phyloP scores from a whole-genome alignment of 169 alveolate genomes.

The Cryptosporidium sp. region DNA sequence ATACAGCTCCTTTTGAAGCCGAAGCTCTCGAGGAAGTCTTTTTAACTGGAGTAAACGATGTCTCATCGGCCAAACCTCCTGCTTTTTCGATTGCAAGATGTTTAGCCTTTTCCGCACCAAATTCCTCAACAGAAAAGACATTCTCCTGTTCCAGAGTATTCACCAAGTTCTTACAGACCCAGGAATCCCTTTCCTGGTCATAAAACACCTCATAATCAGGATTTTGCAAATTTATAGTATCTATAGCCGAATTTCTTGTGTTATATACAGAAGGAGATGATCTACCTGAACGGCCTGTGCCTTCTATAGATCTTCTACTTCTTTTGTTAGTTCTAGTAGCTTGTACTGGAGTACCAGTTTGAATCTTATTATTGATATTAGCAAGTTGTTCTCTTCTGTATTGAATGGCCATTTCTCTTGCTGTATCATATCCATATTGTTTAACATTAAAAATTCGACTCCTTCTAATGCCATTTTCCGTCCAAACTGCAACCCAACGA shows the following conservation, averaged over 20 bases:
- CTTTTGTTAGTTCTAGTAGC: constrained; percentile 29
- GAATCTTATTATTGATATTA: constrained; percentile 6
- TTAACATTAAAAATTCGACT: constrained; percentile 74
- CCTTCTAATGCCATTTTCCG: constrained; percentile 74
- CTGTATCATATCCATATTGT: constrained; percentile 75
- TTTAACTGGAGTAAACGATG: constrained; percentile 47
- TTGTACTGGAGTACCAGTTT: background rate
- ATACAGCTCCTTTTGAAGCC: background rate
- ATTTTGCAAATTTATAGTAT: constrained; percentile 9
- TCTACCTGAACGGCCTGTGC: background rate
- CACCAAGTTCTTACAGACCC: constrained; percentile 40
- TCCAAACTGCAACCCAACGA: constrained; percentile 77
- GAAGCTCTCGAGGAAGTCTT: constrained; percentile 17
- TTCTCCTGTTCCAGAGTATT: constrained; percentile 31
- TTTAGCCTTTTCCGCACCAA: constrained; percentile 55
- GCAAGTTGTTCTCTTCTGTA: constrained; percentile 64
- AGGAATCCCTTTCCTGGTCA: constrained; percentile 56
- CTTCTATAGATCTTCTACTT: constrained; percentile 28
- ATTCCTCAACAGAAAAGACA: constrained; percentile 42
- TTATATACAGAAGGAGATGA: constrained; percentile 53
- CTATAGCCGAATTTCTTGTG: constrained; percentile 51
- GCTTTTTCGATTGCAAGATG: constrained; percentile 64
- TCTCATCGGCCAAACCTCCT: constrained; percentile 49
- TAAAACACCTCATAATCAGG: constrained; percentile 52
- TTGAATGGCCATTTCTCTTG: constrained; percentile 72